These are phyloP conservation scores for Nothophoma quercina DNA, from an alignment of 2,329 filamentous ascomycete species.

Conservation along the genomic window DNA sequence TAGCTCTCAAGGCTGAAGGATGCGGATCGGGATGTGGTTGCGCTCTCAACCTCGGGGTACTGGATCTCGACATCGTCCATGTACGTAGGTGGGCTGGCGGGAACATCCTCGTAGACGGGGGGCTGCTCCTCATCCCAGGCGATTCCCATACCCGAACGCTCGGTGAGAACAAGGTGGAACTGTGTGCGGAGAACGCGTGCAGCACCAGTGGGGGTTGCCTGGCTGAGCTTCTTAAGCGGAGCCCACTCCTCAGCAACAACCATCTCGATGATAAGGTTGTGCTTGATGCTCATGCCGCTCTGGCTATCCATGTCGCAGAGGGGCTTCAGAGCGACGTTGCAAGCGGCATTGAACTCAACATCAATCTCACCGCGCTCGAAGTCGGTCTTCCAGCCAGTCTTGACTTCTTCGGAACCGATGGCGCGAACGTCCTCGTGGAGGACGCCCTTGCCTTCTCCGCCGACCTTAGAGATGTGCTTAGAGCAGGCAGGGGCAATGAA, in stretches of 20 bases:
- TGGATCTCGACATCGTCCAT: constrained; percentile 39
- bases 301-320: constrained; percentile 79
- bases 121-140: constrained; percentile 97
- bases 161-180: constrained; percentile 82
- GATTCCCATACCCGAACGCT: constrained; percentile 85
- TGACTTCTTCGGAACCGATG: constrained; percentile 82
- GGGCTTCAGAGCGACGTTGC: constrained; percentile 69
- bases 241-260: constrained; percentile 92
- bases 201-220: constrained; percentile 85
- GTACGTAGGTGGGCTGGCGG: constrained; percentile 76
- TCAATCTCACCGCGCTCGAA: constrained; percentile 78
- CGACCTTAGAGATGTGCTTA: constrained; percentile 73
- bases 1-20: constrained; percentile 33
- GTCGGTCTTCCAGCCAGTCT: constrained; percentile 88
- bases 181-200: constrained; percentile 92
- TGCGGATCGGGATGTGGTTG: constrained; percentile 46
- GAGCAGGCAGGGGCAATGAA: constrained; percentile 80
- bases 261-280: constrained; percentile 89
- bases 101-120: constrained; percentile 92
- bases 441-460: constrained; percentile 72
- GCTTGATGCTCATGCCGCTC: constrained; percentile 79
- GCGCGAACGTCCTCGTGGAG: constrained; percentile 77
- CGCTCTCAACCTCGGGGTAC: constrained; percentile 37
- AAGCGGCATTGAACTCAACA: constrained; percentile 75
- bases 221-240: constrained; percentile 71